Evolutionary conservation across 2,329 filamentous ascomycete genomes (phyloP).

Genomic region (Fusarium odoratissimum): DNA sequence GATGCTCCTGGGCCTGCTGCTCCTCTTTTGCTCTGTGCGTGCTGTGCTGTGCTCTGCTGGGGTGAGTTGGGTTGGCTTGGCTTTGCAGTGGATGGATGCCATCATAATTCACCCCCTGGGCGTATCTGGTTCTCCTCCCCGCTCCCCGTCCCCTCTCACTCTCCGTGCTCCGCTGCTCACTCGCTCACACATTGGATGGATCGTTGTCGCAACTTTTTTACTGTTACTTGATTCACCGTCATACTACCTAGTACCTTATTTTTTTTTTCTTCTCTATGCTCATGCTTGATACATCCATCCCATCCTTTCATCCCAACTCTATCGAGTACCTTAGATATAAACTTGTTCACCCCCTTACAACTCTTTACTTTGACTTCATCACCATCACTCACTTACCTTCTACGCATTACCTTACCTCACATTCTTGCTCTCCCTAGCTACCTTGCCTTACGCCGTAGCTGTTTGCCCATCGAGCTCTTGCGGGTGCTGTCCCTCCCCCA

Average conservation of each 20-base stretch:
- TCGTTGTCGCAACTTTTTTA: background rate
- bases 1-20: background rate
- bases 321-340: background rate
- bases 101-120: background rate
- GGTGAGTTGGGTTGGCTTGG: background rate
- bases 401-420: background rate
- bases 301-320: background rate
- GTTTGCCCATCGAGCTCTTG: background rate
- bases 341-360: background rate
- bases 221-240: background rate
- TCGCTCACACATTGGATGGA: background rate
- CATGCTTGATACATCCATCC: background rate
- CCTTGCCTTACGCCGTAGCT: background rate
- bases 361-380: background rate
- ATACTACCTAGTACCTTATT: background rate
- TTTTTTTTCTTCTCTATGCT: background rate
- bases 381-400: background rate
- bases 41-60: background rate
- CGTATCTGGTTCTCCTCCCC: background rate
- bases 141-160: background rate
- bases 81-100: background rate
- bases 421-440: background rate
- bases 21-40: background rate
- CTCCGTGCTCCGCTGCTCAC: background rate
- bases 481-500: background rate